phyloP scores from a whole-genome alignment of 2,329 filamentous ascomycete species.

The Setomelanomma holmii region DNA sequence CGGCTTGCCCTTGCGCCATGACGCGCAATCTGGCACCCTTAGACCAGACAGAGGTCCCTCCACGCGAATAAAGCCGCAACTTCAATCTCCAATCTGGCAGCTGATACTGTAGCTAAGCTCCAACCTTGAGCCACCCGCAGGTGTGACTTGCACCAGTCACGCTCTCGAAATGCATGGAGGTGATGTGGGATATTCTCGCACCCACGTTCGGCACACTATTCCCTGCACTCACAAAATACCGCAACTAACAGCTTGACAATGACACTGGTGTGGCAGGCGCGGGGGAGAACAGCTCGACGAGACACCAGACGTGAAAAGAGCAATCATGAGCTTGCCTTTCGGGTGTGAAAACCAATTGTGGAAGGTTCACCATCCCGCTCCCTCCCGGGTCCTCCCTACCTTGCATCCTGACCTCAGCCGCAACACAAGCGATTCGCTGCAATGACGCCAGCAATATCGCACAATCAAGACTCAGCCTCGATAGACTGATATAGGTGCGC shows the following conservation, averaged over 20 bases:
- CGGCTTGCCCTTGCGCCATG: not conserved
- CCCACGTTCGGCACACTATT: not conserved
- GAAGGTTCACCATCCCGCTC: not conserved
- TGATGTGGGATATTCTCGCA: too few relatives aligned
- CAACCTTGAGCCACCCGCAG: too few relatives aligned
- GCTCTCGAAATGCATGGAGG: too few relatives aligned
- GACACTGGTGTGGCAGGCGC: not conserved
- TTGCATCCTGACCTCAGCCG: not conserved
- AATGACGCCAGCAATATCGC: not conserved
- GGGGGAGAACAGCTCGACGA: not conserved
- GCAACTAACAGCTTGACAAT: not conserved
- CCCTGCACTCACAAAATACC: not conserved
- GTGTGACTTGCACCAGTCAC: too few relatives aligned
- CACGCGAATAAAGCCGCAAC: slow-evolving; percentile 11
- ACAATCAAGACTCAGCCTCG: not conserved
- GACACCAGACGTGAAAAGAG: not conserved
- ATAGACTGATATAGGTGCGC: not conserved
- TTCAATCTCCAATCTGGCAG: slow-evolving; percentile 11
- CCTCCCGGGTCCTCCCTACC: not conserved
- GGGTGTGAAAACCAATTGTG: not conserved
- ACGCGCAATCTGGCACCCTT: slow-evolving; percentile 5
- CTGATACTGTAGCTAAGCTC: not conserved
- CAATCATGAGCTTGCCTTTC: not conserved
- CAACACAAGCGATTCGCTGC: not conserved
- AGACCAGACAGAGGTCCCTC: slow-evolving; percentile 15